Evolutionary conservation across 208 protist species (phyloP), one percentile per base, ranked within the genome.

Genomic region (Porcisia hertigi): DNA sequence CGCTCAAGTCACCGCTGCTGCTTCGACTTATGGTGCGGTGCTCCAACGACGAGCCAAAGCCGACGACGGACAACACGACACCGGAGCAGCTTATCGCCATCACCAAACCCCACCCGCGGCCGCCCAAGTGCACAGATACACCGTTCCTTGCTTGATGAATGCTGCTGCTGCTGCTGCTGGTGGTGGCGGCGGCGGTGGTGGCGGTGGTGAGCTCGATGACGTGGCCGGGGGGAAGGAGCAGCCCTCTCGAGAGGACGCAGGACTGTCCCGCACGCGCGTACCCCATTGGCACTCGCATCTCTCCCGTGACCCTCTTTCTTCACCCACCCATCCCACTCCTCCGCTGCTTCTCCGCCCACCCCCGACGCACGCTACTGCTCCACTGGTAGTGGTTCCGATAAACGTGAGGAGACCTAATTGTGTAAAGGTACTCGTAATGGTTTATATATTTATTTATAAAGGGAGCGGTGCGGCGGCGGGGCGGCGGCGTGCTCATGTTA

Each of bases 41-140:
- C 70, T 69, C 79, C 25, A 76, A 82, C 71, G 82, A 94, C 59
- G 93, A 97, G 73, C 93, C 90, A 18, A 83, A 84, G 70, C 77
- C 84, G 49, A 86, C 81, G 71, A 57, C 79, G n/a, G 78, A 86
- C 23, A 77, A 86, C 1, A 49, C 41, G 16, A 30, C 67, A 9
- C 67, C 78, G 45, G 77, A 77, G 39, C 77, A 90, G 49, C 77
- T 45, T 30, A 89, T 96, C 12, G 54, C 71, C 36, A 83, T 97
- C 55, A 93, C 87, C 16, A 97, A 97, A 73, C 93, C 93, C 39
- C 49, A 92, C 12, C 91, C 91, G 3, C 89, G 90, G 20, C 93
- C 90, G 2, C 85, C 89, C 12, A 92, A 90, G 66, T 95, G 91
- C 80, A 94, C 88, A 1, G 91, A 94, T 18, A 94, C 89, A 0